These are phyloP conservation scores for Zygotorulaspora mrakii DNA, from an alignment of 1,139 yeast species.

Conservation along the genomic window DNA sequence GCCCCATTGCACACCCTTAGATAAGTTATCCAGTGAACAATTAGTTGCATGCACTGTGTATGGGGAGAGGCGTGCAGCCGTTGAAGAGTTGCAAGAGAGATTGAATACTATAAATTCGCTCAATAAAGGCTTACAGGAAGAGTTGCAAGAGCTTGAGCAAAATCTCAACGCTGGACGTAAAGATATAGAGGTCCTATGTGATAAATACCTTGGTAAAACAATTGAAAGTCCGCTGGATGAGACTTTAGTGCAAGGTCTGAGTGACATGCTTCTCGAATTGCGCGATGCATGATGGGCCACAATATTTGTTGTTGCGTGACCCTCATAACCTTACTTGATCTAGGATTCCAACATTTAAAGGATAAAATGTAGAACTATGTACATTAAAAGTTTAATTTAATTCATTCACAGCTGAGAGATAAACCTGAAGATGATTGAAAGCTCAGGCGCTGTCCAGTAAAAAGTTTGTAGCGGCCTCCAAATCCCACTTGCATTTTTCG, in stretches of 20 bases:
- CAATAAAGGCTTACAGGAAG: slow-evolving; percentile 30
- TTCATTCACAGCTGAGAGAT: no score
- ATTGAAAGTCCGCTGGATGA: slow-evolving; percentile 23
- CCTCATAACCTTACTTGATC: not conserved
- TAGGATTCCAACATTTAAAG: no score
- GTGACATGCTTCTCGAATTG: slow-evolving; percentile 29
- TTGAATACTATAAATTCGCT: slow-evolving; percentile 28
- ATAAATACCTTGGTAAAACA: slow-evolving; percentile 27
- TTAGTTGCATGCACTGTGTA: slow-evolving; percentile 38
- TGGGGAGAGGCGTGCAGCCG: slow-evolving; percentile 32
- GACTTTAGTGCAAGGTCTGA: slow-evolving; percentile 29
- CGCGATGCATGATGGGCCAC: slow-evolving; percentile 18
- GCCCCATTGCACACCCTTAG: slow-evolving; percentile 23
- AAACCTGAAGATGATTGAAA: slow-evolving; percentile 1
- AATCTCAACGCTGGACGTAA: slow-evolving; percentile 25
- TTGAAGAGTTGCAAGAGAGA: slow-evolving; percentile 32
- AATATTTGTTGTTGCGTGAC: no score
- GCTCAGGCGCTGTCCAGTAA: slow-evolving; percentile 61
- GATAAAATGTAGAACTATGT: not conserved
- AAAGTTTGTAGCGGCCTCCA: slow-evolving; percentile 81
- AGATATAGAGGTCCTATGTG: slow-evolving; percentile 26
- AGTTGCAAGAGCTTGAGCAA: slow-evolving; percentile 30
- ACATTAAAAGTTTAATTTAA: not conserved
- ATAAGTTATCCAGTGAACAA: slow-evolving; percentile 37
- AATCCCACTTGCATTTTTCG: slow-evolving; percentile 63